These are phyloP conservation scores for Penicillium lagena DNA, from an alignment of 495 filamentous ascomycete species.

Conservation along the genomic window DNA sequence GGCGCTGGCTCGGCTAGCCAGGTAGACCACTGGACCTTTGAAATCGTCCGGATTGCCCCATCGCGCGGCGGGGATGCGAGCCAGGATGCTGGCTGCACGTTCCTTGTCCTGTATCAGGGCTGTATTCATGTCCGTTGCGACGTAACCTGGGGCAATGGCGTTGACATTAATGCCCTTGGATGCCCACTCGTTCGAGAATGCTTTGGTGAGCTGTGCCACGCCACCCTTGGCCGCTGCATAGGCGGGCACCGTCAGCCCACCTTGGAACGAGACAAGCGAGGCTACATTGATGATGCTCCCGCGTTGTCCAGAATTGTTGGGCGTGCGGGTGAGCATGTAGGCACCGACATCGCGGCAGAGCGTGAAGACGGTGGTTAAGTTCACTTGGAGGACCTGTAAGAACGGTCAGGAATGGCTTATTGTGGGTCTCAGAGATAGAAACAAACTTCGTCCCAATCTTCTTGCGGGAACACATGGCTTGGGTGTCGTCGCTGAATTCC, in stretches of 20 bases:
- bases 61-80: conserved; percentile 70
- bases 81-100: conserved; percentile 60
- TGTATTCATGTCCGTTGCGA: conserved; percentile 82
- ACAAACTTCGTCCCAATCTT: conserved; percentile 62
- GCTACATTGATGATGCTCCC: conserved; percentile 80
- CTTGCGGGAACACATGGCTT: conserved; percentile 60
- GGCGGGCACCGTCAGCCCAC: conserved; percentile 74
- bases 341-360: conserved; percentile 72
- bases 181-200: conserved; percentile 77
- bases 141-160: conserved; percentile 67
- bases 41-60: conserved; percentile 45
- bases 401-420: background rate
- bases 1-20: conserved; percentile 51
- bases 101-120: conserved; percentile 62
- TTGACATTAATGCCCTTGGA: conserved; percentile 65
- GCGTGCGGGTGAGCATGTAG: conserved; percentile 63
- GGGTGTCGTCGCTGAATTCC: conserved; percentile 78
- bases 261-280: conserved; percentile 74
- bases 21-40: conserved; percentile 30
- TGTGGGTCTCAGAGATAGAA: background rate
- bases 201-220: conserved; percentile 74
- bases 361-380: conserved; percentile 69
- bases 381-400: conserved; percentile 65
- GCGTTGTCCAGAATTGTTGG: conserved; percentile 32
- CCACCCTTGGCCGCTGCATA: conserved; percentile 80